Percentiles rank a stretch among this genome's conserved stretches.
Conservation (phyloP, 164 flowering plant species). For the Macadamia tetraphylla region DNA sequence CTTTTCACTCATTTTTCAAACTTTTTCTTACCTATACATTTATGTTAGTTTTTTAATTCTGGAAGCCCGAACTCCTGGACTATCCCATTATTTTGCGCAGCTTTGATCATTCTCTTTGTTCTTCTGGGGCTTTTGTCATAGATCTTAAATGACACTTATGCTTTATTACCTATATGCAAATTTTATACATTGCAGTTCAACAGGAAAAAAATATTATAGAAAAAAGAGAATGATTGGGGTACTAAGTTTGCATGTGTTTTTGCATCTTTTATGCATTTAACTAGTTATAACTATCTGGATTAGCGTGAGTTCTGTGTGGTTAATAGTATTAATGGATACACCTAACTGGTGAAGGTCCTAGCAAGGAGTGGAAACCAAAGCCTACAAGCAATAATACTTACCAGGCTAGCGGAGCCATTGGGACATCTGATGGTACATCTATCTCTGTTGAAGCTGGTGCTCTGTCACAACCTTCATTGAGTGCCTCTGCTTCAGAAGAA, state of each 20-base stretch:
- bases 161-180: background rate
- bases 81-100: too few species aligned
- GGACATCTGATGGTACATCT: slow-evolving; percentile 30
- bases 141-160: background rate
- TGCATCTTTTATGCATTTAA: background rate
- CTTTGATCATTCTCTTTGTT: too few species aligned
- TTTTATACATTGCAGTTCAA: too few species aligned
- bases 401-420: slow-evolving; percentile 34
- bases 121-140: too few species aligned
- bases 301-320: background rate
- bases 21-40: too few species aligned
- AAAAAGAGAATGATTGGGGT: background rate
- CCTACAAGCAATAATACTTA: slow-evolving; percentile 29
- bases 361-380: slow-evolving; percentile 90
- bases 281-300: background rate
- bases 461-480: slow-evolving; percentile 18
- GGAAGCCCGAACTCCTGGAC: too few species aligned
- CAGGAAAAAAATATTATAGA: too few species aligned
- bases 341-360: slow-evolving; percentile 29
- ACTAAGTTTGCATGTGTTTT: too few species aligned
- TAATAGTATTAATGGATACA: background rate
- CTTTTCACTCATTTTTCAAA: too few species aligned
- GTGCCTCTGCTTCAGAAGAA: slow-evolving; percentile 31
- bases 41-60: too few species aligned
- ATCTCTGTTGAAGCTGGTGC: slow-evolving; percentile 30